Evolutionary conservation across 2,329 filamentous ascomycete species (phyloP).

Genomic region (Aureobasidium vineae): DNA sequence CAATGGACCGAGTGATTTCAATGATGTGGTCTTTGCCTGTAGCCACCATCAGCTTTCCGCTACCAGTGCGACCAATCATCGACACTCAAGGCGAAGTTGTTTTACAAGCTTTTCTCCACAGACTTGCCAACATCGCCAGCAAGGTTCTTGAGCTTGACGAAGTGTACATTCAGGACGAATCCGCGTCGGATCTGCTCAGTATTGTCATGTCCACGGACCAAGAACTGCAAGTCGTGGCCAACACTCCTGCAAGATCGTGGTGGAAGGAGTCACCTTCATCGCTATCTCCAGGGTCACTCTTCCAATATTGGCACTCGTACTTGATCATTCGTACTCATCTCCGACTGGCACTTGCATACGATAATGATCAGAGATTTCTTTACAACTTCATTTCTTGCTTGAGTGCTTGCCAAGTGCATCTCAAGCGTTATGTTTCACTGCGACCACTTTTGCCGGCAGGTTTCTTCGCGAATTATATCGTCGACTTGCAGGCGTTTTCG

Average conservation of each 20-base stretch:
- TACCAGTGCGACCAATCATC: conserved; percentile 29
- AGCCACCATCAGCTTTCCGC: conserved; percentile 34
- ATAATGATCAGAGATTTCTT: conserved; percentile 1
- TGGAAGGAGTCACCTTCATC: conserved; percentile 13
- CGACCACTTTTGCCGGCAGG: conserved; percentile 1
- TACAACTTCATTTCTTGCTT: conserved; percentile 22
- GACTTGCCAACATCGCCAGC: conserved; percentile 34
- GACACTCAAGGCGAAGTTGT: conserved; percentile 32
- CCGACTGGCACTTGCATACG: conserved; percentile 6
- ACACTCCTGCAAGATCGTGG: conserved; percentile 32
- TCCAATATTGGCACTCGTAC: conserved; percentile 14
- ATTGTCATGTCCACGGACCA: conserved; percentile 34
- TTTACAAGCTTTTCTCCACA: conserved; percentile 33
- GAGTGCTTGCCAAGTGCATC: conserved; percentile 11
- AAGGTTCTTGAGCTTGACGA: conserved; percentile 34
- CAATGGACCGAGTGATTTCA: conserved; percentile 37
- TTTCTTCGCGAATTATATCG: conserved; percentile 1
- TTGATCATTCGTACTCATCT: conserved; percentile 10
- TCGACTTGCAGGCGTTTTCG: conserved; percentile 14
- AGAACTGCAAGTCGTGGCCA: conserved; percentile 33
- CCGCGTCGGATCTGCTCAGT: conserved; percentile 31
- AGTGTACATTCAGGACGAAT: conserved; percentile 28
- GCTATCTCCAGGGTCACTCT: not conserved
- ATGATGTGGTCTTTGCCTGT: conserved; percentile 42
- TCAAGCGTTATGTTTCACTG: not conserved